phyloP scores from a whole-genome alignment of 2,329 filamentous ascomycete species.

The Mycocentrospora acerina region DNA sequence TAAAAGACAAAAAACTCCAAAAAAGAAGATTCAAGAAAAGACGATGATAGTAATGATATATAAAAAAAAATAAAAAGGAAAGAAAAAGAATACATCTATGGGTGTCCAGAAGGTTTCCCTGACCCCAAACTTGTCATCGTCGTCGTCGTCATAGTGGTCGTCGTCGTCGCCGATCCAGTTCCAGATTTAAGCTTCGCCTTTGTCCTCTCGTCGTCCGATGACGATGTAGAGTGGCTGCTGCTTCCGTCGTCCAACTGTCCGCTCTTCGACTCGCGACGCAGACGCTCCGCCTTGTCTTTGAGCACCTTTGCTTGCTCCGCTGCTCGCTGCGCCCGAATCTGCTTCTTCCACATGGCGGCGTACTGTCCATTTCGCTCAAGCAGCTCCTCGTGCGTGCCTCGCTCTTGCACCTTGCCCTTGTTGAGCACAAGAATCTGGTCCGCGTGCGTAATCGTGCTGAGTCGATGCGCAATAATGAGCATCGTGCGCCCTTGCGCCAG shows the following conservation, averaged over 20 bases:
- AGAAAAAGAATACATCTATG: conserved; percentile 15
- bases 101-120: conserved; percentile 29
- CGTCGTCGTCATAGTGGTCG: conserved; percentile 3
- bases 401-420: conserved; percentile 54
- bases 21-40: conserved; percentile 7
- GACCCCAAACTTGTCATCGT: too few species aligned
- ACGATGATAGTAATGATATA: too few species aligned
- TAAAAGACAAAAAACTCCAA: conserved; percentile 13
- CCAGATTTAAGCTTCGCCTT: conserved; percentile 22
- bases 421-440: conserved; percentile 59
- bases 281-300: conserved; percentile 52
- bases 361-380: conserved; percentile 50
- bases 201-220: conserved; percentile 34
- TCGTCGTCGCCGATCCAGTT: conserved; percentile 3
- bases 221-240: conserved; percentile 38
- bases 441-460: conserved; percentile 58
- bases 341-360: conserved; percentile 55
- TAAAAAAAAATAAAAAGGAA: conserved; percentile 2
- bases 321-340: conserved; percentile 52
- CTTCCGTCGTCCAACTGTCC: conserved; percentile 42
- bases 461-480: conserved; percentile 83
- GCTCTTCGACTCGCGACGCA: conserved; percentile 51
- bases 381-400: conserved; percentile 54
- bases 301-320: conserved; percentile 53
- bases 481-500: conserved; percentile 85